Conservation (phyloP, 768 basidiomycete species). For the Leccinum incarnatum region DNA sequence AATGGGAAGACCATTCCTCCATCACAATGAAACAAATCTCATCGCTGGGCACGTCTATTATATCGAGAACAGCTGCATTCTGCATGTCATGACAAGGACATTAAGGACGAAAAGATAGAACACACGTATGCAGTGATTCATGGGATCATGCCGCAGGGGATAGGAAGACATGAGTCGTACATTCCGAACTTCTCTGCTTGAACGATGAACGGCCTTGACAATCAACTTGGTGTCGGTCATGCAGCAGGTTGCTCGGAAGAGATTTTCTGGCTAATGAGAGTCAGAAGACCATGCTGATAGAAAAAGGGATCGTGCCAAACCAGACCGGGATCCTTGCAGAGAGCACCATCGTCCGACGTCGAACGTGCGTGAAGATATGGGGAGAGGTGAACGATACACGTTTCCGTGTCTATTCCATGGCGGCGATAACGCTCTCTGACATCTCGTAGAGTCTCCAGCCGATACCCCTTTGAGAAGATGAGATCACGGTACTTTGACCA, state of each 20-base stretch:
- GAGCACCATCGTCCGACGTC: constrained; percentile 49
- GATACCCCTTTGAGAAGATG: constrained; percentile 52
- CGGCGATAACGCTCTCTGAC: constrained; percentile 56
- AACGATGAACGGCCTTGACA: constrained; percentile 64
- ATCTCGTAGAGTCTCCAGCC: constrained; percentile 66
- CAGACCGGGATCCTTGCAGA: constrained; percentile 71
- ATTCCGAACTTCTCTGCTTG: constrained; percentile 61
- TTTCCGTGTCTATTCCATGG: constrained; percentile 23
- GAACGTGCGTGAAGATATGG: constrained; percentile 35
- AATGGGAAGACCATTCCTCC: constrained; percentile 75
- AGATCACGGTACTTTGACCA: constrained; percentile 57
- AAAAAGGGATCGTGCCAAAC: constrained; percentile 37
- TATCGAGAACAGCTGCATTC: constrained; percentile 57
- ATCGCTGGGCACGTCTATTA: constrained; percentile 54
- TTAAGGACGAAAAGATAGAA: constrained; percentile 13
- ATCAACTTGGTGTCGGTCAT: constrained; percentile 53
- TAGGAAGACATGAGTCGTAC: constrained; percentile 55
- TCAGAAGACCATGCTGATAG: constrained; percentile 8
- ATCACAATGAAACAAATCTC: constrained; percentile 67
- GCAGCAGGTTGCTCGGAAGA: constrained; percentile 64
- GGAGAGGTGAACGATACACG: constrained; percentile 20
- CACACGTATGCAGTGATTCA: constrained; percentile 79
- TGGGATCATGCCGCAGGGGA: constrained; percentile 52
- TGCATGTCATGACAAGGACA: constrained; percentile 9
- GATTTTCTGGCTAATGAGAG: constrained; percentile 55